phyloP scores from a whole-genome alignment of 208 protist species.

The Wallacemonas collosoma region DNA sequence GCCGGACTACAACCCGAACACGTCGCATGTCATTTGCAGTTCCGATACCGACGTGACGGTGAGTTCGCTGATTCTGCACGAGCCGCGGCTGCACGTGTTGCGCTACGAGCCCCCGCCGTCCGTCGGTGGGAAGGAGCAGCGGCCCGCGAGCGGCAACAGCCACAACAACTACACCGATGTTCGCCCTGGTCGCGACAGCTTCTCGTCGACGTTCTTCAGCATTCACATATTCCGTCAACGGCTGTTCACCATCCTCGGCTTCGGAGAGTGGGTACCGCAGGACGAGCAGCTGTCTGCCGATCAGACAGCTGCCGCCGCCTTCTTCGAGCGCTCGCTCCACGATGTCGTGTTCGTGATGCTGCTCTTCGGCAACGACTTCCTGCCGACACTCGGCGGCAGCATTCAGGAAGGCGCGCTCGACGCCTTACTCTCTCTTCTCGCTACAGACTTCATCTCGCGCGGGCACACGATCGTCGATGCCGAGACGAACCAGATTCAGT shows the following conservation, averaged over 20 bases:
- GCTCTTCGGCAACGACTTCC: slow-evolving; percentile 99
- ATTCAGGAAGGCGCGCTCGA: slow-evolving; percentile 96
- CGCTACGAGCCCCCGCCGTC: slow-evolving; percentile 94
- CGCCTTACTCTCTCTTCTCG: slow-evolving; percentile 73
- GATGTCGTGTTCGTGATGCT: slow-evolving; percentile 98
- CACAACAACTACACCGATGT: slow-evolving; percentile 15
- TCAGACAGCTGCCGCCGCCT: slow-evolving; percentile 17
- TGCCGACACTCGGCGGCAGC: slow-evolving; percentile 94
- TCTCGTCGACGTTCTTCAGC: slow-evolving; percentile 86
- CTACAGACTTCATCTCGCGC: slow-evolving; percentile 83
- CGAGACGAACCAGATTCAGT: slow-evolving; percentile 74
- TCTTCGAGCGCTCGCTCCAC: slow-evolving; percentile 86
- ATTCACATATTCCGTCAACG: slow-evolving; percentile 79
- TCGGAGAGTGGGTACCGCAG: background rate
- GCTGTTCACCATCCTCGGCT: slow-evolving; percentile 48
- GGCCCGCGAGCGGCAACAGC: slow-evolving; percentile 11
- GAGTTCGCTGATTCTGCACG: slow-evolving; percentile 95
- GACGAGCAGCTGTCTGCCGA: slow-evolving; percentile 9
- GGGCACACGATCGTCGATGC: slow-evolving; percentile 68
- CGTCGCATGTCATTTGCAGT: slow-evolving; percentile 98
- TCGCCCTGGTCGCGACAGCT: slow-evolving; percentile 44
- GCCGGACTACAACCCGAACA: slow-evolving; percentile 97
- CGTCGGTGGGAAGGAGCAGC: slow-evolving; percentile 36
- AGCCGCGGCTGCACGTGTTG: slow-evolving; percentile 96
- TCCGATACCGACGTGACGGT: slow-evolving; percentile 99